Percentiles rank a stretch among this genome's conserved stretches.
Conservation (phyloP, 345 rosid species). For the Clausena lansium region DNA sequence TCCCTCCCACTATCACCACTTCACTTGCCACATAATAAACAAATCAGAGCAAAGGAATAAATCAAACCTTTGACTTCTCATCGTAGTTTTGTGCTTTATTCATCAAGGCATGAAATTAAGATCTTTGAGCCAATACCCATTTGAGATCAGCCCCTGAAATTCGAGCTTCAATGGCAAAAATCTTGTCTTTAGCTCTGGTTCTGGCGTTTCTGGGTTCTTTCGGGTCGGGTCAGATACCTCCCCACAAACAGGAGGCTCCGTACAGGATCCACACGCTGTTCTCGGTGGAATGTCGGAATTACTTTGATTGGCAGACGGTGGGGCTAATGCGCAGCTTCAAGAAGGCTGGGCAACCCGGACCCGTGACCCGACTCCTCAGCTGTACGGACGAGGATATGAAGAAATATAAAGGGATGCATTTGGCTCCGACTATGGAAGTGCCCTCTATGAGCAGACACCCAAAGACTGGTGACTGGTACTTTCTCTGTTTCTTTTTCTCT, state of each 20-base stretch:
- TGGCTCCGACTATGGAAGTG: slow-evolving; percentile 84
- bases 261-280: slow-evolving; percentile 93
- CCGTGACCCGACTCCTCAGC: slow-evolving; percentile 83
- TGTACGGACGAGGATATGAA: slow-evolving; percentile 86
- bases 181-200: slow-evolving; percentile 19
- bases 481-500: slow-evolving; percentile 1
- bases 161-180: slow-evolving; percentile 35
- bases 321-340: slow-evolving; percentile 89
- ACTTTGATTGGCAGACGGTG: slow-evolving; percentile 99
- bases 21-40: neutral
- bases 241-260: slow-evolving; percentile 43
- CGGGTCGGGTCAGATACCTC: slow-evolving; percentile 32
- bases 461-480: slow-evolving; percentile 85
- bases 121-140: slow-evolving; percentile 31
- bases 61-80: slow-evolving; percentile 40
- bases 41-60: neutral
- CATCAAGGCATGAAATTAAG: slow-evolving; percentile 32
- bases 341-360: slow-evolving; percentile 91
- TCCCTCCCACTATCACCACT: neutral
- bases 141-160: slow-evolving; percentile 32
- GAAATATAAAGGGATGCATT: slow-evolving; percentile 78
- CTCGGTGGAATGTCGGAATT: slow-evolving; percentile 93
- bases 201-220: slow-evolving; percentile 25
- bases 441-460: slow-evolving; percentile 98
- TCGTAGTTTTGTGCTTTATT: neutral